Conservation (phyloP, 805 yeast genomes). For the Kodamaea hsintzibuensis region DNA sequence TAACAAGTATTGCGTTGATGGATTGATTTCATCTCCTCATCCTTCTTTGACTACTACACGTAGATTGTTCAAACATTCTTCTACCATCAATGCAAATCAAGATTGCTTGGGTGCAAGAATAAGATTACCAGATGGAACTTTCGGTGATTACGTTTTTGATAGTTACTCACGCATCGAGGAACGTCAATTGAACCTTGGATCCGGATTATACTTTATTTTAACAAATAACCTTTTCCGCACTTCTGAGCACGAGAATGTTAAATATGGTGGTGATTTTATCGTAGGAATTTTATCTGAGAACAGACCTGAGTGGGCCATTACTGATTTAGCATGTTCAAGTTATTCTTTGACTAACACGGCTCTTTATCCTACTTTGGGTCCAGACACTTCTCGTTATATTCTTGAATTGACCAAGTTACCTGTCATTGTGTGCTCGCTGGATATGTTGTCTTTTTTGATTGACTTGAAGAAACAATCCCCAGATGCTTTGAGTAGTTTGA, state of each 20-base stretch:
- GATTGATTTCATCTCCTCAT: constrained; percentile 39
- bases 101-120: constrained; percentile 51
- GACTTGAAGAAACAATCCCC: constrained; percentile 28
- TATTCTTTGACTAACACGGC: constrained; percentile 36
- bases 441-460: constrained; percentile 29
- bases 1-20: constrained; percentile 25
- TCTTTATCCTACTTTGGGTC: constrained; percentile 39
- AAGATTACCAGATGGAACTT: constrained; percentile 23
- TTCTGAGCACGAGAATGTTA: constrained; percentile 25
- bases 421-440: constrained; percentile 36
- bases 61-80: constrained; percentile 46
- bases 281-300: constrained; percentile 59
- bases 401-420: constrained; percentile 63
- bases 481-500: constrained; percentile 28
- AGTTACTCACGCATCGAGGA: constrained; percentile 30
- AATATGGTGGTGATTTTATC: constrained; percentile 37
- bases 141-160: constrained; percentile 32
- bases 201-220: constrained; percentile 39
- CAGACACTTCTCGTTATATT: constrained; percentile 63
- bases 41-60: constrained; percentile 46
- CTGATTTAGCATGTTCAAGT: constrained; percentile 67
- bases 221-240: constrained; percentile 34
- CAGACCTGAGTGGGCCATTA: constrained; percentile 65
- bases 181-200: constrained; percentile 36
- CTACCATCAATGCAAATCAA: constrained; percentile 31